These are phyloP conservation scores for Ophiognomonia clavigignenti-juglandacearum DNA, from an alignment of 2,329 filamentous ascomycete species.

Conservation along the genomic window DNA sequence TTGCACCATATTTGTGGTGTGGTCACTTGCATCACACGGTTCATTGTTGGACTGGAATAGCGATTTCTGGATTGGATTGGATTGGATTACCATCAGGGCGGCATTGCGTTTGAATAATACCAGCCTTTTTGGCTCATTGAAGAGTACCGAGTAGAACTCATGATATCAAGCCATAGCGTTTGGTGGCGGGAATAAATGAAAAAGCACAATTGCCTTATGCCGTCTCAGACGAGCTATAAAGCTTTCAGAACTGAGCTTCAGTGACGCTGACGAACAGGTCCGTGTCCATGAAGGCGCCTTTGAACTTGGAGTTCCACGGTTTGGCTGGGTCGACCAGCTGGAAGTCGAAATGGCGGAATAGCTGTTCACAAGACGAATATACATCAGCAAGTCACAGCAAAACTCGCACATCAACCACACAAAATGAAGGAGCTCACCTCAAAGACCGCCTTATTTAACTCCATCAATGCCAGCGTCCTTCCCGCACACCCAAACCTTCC, in stretches of 20 bases:
- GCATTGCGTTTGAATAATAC: no score
- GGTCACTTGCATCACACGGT: not conserved
- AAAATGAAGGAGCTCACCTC: conserved; percentile 25
- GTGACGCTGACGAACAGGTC: conserved; percentile 1
- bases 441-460: conserved; percentile 37
- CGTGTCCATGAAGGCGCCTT: not conserved
- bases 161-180: no score
- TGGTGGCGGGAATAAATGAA: no score
- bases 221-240: no score
- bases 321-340: conserved; percentile 7
- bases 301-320: conserved; percentile 4
- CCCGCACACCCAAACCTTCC: conserved; percentile 37
- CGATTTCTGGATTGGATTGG: not conserved
- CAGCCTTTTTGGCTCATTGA: no score
- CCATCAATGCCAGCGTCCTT: conserved; percentile 36
- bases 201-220: no score
- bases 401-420: not conserved
- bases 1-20: not conserved
- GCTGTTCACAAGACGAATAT: not conserved
- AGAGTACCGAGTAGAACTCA: no score
- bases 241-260: no score
- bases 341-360: conserved; percentile 14
- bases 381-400: no score
- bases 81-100: no score
- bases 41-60: not conserved